phyloP scores from a whole-genome alignment of 2,329 filamentous ascomycete species.

The Diaporthe aspalathi region DNA sequence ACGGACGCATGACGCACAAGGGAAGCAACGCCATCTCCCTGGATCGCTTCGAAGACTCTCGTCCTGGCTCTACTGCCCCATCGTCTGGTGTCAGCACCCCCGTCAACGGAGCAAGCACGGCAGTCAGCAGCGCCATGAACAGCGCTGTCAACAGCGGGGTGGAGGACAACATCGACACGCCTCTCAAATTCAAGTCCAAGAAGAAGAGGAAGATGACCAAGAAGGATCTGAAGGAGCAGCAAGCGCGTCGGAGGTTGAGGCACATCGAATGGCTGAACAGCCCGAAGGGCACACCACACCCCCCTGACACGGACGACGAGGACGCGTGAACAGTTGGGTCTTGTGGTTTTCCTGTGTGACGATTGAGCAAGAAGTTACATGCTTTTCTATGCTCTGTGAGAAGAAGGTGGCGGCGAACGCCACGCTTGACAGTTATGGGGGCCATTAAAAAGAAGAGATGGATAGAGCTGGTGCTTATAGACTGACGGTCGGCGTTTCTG shows the following conservation, averaged over 20 bases:
- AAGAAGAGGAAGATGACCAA: slow-evolving; percentile 99
- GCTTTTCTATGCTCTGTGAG: slow-evolving; percentile 1
- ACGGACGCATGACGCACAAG: slow-evolving; percentile 87
- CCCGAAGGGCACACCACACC: slow-evolving; percentile 85
- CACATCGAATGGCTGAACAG: slow-evolving; percentile 89
- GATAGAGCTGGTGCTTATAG: slow-evolving; percentile 13
- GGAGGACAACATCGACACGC: slow-evolving; percentile 76
- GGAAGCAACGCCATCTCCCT: slow-evolving; percentile 78
- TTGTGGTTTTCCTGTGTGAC: background rate
- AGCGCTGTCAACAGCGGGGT: slow-evolving; percentile 83
- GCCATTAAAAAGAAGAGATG: slow-evolving; percentile 16
- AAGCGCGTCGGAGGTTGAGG: slow-evolving; percentile 85
- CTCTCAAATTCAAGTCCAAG: slow-evolving; percentile 86
- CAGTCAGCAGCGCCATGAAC: slow-evolving; percentile 62
- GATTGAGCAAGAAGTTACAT: background rate
- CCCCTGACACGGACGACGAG: slow-evolving; percentile 82
- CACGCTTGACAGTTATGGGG: background rate
- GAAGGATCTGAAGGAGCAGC: slow-evolving; percentile 93
- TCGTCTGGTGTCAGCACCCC: slow-evolving; percentile 46
- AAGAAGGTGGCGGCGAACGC: background rate
- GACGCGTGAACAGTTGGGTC: slow-evolving; percentile 46
- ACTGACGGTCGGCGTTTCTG: slow-evolving; percentile 11
- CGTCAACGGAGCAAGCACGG: slow-evolving; percentile 64
- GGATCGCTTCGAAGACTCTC: slow-evolving; percentile 88
- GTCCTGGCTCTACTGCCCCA: slow-evolving; percentile 60